Evolutionary conservation across 306 rosid genomes (phyloP), one percentile per base, ranked within the genome.

Genomic region (Lagenaria siceraria): DNA sequence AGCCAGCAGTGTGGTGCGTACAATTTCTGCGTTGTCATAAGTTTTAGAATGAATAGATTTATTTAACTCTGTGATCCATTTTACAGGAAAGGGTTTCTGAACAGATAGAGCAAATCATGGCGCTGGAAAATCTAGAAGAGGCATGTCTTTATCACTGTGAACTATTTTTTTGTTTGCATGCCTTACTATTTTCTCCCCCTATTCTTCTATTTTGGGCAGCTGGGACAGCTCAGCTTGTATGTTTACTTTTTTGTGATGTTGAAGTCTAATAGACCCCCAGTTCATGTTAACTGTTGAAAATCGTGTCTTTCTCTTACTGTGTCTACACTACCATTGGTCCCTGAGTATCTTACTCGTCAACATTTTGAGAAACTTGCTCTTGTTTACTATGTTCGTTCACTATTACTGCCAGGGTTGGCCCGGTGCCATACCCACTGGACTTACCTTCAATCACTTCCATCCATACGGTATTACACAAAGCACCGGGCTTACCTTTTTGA

Each of bases 61-160:
- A 29, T 62, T 64, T 51, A 74, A 55, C 77, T 69, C 27, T 59
- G 12, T 56, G 59, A 56, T 48, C 74, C 80, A 78, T 81, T 79
- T 85, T 88, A 74, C 92, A 95, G 99, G 91, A 87, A 80, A 89
- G 87, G 77, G 83, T 92, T 81, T 79, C 91, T 24, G 97, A 92
- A 80, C 97, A 92, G 84, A 95, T 95, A 81, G 87, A 90, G 74
- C 97, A 95, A 85, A 88, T 90, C 80, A 90, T 95, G 96, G 97
- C 87, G 86, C 90, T 95, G 80, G 99, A 95, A 85, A 88, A 92
- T 86, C 91, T 95, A 48, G 97, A 95, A 82, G 99, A 95, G 96
- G 97, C 73, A 81, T 82, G 80, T 77, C 81, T 78, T 43, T 68
- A 40, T 70, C 56, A 42, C 75, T 72, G 22, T 46, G 33, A 48